Conservation (phyloP, 306 rosid genomes). For the Astragalus glycyphyllos region DNA sequence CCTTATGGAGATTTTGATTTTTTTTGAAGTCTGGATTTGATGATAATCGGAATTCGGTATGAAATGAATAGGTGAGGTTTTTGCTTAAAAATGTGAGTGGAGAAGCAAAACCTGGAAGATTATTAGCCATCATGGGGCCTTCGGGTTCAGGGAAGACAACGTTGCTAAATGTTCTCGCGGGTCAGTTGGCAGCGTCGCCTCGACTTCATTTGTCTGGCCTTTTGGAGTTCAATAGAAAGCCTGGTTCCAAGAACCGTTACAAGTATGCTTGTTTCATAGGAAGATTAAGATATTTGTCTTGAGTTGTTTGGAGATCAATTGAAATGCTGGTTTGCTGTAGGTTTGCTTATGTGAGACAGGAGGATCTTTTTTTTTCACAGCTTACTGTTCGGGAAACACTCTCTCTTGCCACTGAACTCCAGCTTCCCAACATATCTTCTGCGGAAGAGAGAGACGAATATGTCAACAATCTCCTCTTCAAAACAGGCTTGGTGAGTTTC, state of each 20-base stretch:
- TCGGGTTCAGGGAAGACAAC: conserved; percentile 98
- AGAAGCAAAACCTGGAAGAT: conserved; percentile 85
- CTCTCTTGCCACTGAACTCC: conserved; percentile 86
- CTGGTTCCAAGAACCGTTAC: conserved; percentile 62
- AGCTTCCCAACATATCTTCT: conserved; percentile 68
- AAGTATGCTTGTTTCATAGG: conserved; percentile 53
- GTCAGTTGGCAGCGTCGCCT: conserved; percentile 76
- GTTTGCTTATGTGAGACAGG: conserved; percentile 95
- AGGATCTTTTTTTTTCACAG: conserved; percentile 94
- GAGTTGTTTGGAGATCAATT: conserved; percentile 15
- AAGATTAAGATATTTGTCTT: conserved; percentile 7
- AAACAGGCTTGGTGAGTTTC: conserved; percentile 78
- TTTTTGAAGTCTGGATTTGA: background rate
- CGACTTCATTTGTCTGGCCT: conserved; percentile 71
- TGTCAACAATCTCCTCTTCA: conserved; percentile 80
- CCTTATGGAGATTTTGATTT: background rate
- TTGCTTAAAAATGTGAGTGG: conserved; percentile 79
- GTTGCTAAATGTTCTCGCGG: conserved; percentile 82
- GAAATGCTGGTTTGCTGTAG: conserved; percentile 48
- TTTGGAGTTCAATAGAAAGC: conserved; percentile 81
- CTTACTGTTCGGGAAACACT: conserved; percentile 87
- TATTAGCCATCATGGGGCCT: conserved; percentile 96
- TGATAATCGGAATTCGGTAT: conserved; percentile 31
- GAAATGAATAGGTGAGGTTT: conserved; percentile 63
- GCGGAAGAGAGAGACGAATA: conserved; percentile 76